Evolutionary conservation across 2,329 filamentous ascomycete genomes (phyloP).

Genomic region (Talaromyces sp.): DNA sequence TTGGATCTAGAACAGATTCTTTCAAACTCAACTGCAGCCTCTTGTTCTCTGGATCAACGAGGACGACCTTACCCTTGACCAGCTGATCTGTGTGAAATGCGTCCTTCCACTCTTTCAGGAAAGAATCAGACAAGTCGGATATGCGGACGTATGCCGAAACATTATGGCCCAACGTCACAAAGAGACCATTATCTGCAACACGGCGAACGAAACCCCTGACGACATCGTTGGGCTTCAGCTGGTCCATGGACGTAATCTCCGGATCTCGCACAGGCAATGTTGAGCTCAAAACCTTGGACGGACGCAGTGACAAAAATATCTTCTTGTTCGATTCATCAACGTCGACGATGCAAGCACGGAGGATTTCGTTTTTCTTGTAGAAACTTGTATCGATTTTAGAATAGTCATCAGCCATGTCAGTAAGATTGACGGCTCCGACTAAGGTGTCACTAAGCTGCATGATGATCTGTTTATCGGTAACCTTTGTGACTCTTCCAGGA

Average conservation of each 20-base stretch:
- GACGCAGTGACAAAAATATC: slow-evolving; percentile 74
- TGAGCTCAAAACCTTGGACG: slow-evolving; percentile 86
- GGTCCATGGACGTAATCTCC: slow-evolving; percentile 68
- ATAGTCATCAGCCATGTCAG: slow-evolving; percentile 85
- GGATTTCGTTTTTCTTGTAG: slow-evolving; percentile 78
- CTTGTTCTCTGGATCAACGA: slow-evolving; percentile 64
- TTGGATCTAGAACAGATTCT: slow-evolving; percentile 73
- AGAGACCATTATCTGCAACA: slow-evolving; percentile 82
- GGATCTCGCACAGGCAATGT: slow-evolving; percentile 75
- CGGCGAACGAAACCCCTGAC: slow-evolving; percentile 90
- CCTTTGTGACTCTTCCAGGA: slow-evolving; percentile 78
- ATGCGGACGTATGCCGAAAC: slow-evolving; percentile 81
- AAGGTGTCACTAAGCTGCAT: slow-evolving; percentile 80
- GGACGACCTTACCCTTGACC: slow-evolving; percentile 78
- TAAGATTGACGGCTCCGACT: slow-evolving; percentile 74
- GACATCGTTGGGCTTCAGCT: slow-evolving; percentile 73
- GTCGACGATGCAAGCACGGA: slow-evolving; percentile 80
- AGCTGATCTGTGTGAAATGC: slow-evolving; percentile 84
- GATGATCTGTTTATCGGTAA: slow-evolving; percentile 77
- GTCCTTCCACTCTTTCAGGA: slow-evolving; percentile 92
- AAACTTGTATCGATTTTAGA: slow-evolving; percentile 71
- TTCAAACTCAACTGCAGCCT: slow-evolving; percentile 86
- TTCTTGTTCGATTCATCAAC: slow-evolving; percentile 83
- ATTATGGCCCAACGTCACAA: slow-evolving; percentile 76
- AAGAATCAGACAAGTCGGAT: slow-evolving; percentile 83